These are phyloP conservation scores for Diacronema lutheri DNA, from an alignment of 78 protist species.

Conservation along the genomic window DNA sequence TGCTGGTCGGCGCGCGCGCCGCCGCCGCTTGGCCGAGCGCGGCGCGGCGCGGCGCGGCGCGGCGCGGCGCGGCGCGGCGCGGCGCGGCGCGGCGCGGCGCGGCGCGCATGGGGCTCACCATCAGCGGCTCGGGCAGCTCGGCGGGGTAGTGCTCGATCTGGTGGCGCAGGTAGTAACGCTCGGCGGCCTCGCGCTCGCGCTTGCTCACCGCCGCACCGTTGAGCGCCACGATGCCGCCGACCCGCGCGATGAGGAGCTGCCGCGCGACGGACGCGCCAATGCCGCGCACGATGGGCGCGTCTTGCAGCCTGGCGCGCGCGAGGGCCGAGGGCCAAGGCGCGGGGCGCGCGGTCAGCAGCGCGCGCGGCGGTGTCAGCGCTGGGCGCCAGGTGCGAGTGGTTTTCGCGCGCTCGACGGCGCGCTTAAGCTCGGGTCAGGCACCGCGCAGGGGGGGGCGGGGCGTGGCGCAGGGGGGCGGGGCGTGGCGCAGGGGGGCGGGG, in stretches of 20 bases:
- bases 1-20: not conserved
- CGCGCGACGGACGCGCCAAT: not conserved
- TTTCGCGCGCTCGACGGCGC: no score
- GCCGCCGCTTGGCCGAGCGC: not conserved
- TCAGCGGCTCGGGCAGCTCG: no score
- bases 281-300: not conserved
- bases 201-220: not conserved
- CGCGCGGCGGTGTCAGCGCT: no score
- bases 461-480: no score
- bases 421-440: no score
- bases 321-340: no score
- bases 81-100: not conserved
- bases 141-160: not conserved
- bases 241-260: not conserved
- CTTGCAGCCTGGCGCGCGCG: not conserved
- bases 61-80: not conserved
- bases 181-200: slow-evolving; percentile 25
- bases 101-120: not conserved
- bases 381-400: no score
- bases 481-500: no score
- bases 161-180: slow-evolving; percentile 4
- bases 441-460: no score
- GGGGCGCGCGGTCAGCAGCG: no score
- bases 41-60: not conserved
- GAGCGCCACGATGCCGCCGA: not conserved